Evolutionary conservation across 2,329 filamentous ascomycete species (phyloP), one percentile per base, ranked within the genome.

Genomic region (Stagonosporopsis tanaceti): DNA sequence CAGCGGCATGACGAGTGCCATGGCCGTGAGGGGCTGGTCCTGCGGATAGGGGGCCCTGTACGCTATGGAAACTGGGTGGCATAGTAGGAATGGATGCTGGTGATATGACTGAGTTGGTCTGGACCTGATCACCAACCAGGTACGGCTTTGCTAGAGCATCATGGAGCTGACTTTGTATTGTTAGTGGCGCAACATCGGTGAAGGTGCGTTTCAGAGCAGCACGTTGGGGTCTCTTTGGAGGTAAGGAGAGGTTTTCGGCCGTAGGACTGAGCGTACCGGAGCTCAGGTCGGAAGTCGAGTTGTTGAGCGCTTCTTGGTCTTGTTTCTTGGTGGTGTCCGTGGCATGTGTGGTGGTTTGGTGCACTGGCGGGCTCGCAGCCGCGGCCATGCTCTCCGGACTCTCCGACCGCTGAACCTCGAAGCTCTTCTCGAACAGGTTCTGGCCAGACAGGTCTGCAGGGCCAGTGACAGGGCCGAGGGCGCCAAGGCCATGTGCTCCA

Each of bases 141-240:
- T 92, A 97, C 15, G 94, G 93, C 73, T 93, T 89, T 24, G 92
- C 88, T 76, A 97, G 82, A 47, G 89, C 89, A 70, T 98, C 93
- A 67, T 94, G 86, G 42, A 97, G 86, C 77, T 89, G 94, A 68
- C 90, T 89, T 76, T 96, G 91, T 63, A 96, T 80, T 17, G 87
- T 87, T 27, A 91, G 83, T 17, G 90, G 85, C 50, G 86, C 85
- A 22, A 91, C 86, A 75, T 98, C 94, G 15, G 94, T 98, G 78
- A 91, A 90, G 17, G 94, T 96, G 69, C 94, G 87, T 78, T 93
- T 96, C 61, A 97, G 78, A 59, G 84, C 90, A 50, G 87, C 84
- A 53, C 88, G 87, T 52, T 66, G 61, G 4, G 70, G 70, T 12
- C 66, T 67, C 24, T 56, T 59, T 7, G 71, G 63, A 20, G 69